A percentile compares a stretch with the other conserved stretches of the same genome.
These are phyloP conservation scores for Theileria luwenshuni DNA, from an alignment of 169 alveolate genomes.

Conservation along the genomic window DNA sequence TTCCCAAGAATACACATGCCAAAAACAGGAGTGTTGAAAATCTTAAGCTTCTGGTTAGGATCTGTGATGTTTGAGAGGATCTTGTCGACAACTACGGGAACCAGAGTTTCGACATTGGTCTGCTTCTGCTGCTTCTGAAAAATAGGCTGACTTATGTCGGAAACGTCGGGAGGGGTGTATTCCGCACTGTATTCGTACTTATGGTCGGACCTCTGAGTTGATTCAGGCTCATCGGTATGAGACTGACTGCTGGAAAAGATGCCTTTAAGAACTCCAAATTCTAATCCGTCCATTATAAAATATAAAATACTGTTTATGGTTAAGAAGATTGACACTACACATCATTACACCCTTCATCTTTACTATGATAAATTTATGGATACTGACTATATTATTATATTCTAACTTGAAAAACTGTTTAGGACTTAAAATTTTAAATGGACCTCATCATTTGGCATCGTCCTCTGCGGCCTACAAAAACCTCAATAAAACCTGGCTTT, in stretches of 20 bases:
- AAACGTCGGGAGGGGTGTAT: slow-evolving; percentile 67
- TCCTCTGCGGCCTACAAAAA: background rate
- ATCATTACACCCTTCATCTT: background rate
- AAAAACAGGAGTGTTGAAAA: slow-evolving; percentile 50
- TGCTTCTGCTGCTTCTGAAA: slow-evolving; percentile 40
- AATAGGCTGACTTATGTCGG: slow-evolving; percentile 35
- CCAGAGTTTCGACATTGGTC: slow-evolving; percentile 32
- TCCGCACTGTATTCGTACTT: slow-evolving; percentile 32
- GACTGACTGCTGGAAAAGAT: slow-evolving; percentile 43
- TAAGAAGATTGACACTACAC: slow-evolving; percentile 11
- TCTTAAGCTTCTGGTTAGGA: slow-evolving; percentile 48
- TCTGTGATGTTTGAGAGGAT: slow-evolving; percentile 42
- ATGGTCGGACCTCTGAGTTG: slow-evolving; percentile 19
- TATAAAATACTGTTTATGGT: slow-evolving; percentile 10
- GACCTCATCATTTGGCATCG: background rate
- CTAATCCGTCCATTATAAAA: slow-evolving; percentile 58
- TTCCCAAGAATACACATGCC: slow-evolving; percentile 59
- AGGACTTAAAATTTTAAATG: background rate
- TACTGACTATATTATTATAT: background rate
- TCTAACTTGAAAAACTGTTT: background rate
- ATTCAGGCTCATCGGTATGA: slow-evolving; percentile 45
- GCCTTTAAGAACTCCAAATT: slow-evolving; percentile 65
- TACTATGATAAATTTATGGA: background rate
- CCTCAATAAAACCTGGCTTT: background rate
- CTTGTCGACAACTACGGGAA: slow-evolving; percentile 53